Evolutionary conservation across 2,329 filamentous ascomycete species (phyloP), one percentile per base, ranked within the genome.

Genomic region (Biscogniauxia marginata): DNA sequence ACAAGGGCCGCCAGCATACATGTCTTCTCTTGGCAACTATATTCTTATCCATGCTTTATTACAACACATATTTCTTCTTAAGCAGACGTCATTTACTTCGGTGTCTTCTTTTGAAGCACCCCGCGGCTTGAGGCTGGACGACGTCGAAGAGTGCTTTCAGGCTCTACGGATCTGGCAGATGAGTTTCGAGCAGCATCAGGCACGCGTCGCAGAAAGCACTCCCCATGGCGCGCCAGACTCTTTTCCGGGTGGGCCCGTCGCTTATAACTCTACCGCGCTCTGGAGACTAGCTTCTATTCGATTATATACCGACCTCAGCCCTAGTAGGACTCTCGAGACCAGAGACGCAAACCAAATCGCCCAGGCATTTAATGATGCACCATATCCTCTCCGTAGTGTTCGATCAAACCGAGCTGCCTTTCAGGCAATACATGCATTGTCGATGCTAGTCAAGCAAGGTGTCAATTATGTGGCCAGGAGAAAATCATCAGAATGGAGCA

Each of bases 31-130:
- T 6, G 88, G 87, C 0, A 88, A 88, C 63, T 90, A 91, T 61
- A 81, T 89, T 7, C 75, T 91, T 30, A 87, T 91, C 3, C 87
- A 90, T 65, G 87, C 86, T 3, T 70, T 91, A 21, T 80, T 90
- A 9, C 88, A 91, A 64, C 86, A 90, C 59, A 86, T 91, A 16
- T 90, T 87, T 67, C 76, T 90, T 39, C 70, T 89, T 20, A 87
- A 88, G 63, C 84, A 88, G 65, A 84, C 83, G 0, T 83, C 80
- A 0, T 79, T 85, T 49, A 76, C 77, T 2, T 71, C 75, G 1
- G 73, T 77, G 0, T 75, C 78, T 2, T 75, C 77, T 1, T 83
- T 80, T 53, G 80, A 80, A 19, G 71, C 75, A 2, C 77, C 81
- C 34, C 73, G 80, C 23, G 79, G 77, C 0, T 66, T 85, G 58